phyloP scores from a whole-genome alignment of 2,329 filamentous ascomycete species.

The Exophiala mesophila region DNA sequence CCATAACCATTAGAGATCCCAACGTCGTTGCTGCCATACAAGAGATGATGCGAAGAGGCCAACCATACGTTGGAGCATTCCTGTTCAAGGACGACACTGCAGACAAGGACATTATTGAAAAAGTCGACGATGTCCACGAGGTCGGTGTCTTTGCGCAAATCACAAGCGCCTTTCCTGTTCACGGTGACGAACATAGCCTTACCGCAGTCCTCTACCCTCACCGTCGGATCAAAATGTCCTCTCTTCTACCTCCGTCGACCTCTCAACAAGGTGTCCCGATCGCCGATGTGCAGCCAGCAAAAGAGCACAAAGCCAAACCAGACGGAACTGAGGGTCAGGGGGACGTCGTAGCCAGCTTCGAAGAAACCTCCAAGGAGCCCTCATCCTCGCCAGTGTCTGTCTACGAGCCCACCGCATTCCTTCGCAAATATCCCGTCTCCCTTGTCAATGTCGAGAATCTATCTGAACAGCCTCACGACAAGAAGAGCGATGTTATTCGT shows the following conservation, averaged over 20 bases:
- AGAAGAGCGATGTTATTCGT: slow-evolving; percentile 81
- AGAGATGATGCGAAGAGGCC: slow-evolving; percentile 93
- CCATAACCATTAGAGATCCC: slow-evolving; percentile 90
- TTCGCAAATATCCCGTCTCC: slow-evolving; percentile 86
- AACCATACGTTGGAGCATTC: slow-evolving; percentile 96
- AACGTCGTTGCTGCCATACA: slow-evolving; percentile 88
- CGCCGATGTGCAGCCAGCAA: slow-evolving; percentile 37
- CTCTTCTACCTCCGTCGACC: slow-evolving; percentile 63
- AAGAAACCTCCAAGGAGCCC: slow-evolving; percentile 67
- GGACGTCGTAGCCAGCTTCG: slow-evolving; percentile 94
- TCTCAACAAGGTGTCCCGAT: slow-evolving; percentile 33
- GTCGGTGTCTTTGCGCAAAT: slow-evolving; percentile 97
- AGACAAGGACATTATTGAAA: slow-evolving; percentile 90
- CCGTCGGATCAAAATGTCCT: slow-evolving; percentile 84
- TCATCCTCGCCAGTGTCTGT: slow-evolving; percentile 50
- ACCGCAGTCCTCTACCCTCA: slow-evolving; percentile 96
- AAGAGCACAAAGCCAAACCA: slow-evolving; percentile 48
- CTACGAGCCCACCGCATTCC: slow-evolving; percentile 85
- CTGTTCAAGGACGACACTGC: slow-evolving; percentile 93
- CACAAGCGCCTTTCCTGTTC: slow-evolving; percentile 88
- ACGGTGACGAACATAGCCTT: slow-evolving; percentile 76
- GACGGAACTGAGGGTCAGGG: slow-evolving; percentile 69
- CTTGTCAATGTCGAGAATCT: slow-evolving; percentile 95
- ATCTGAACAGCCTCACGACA: slow-evolving; percentile 79
- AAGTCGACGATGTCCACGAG: slow-evolving; percentile 85